Percentiles rank a stretch among this genome's conserved stretches.
Evolutionary conservation across 2,329 filamentous ascomycete genomes (phyloP).

Genomic region (Didymella exigua): DNA sequence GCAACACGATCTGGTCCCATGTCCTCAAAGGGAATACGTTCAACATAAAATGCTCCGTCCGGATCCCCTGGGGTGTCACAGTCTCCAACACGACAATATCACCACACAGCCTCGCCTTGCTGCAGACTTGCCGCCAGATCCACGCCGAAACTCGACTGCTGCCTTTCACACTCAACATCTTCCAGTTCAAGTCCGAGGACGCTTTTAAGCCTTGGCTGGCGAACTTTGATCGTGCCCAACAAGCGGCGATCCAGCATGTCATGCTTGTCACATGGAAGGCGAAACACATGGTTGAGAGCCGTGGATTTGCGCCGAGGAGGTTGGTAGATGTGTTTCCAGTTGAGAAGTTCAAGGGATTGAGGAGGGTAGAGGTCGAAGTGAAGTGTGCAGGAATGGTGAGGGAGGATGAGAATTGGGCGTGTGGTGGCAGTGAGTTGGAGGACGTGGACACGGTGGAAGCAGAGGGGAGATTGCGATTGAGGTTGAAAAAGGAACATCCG

Average conservation of each 20-base stretch:
- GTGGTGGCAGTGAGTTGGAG: conserved; percentile 4
- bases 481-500: background rate
- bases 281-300: conserved; percentile 12
- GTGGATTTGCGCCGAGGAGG: conserved; percentile 5
- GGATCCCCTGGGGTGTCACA: background rate
- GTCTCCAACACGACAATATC: background rate
- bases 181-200: conserved; percentile 9
- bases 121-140: conserved; percentile 16
- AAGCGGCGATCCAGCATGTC: background rate
- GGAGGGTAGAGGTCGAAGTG: background rate
- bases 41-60: background rate
- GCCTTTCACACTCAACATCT: conserved; percentile 4
- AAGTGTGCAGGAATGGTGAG: background rate
- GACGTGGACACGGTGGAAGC: conserved; percentile 5
- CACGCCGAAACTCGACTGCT: conserved; percentile 3
- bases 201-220: conserved; percentile 8
- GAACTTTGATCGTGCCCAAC: background rate
- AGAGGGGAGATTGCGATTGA: conserved; percentile 8
- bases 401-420: conserved; percentile 8
- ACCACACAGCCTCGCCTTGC: conserved; percentile 2
- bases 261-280: conserved; percentile 9
- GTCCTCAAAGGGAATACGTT: background rate
- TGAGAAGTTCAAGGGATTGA: conserved; percentile 2
- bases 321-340: conserved; percentile 8
- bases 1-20: conserved; percentile 4